Conservation (phyloP, 495 filamentous ascomycete species). For the Corynascus novoguineensis region DNA sequence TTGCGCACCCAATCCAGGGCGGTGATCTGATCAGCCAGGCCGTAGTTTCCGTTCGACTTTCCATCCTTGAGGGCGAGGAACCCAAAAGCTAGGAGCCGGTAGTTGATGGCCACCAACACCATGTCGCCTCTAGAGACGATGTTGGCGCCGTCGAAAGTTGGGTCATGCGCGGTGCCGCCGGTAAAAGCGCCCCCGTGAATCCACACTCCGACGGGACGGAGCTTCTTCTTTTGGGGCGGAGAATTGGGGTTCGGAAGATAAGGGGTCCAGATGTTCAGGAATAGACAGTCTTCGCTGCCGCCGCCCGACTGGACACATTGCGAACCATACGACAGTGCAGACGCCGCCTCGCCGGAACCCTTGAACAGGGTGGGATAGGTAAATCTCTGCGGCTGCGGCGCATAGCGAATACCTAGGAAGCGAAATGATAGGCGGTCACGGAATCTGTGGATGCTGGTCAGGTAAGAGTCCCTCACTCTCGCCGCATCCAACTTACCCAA, state of each 20-base stretch:
- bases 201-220: slow-evolving; percentile 51
- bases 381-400: slow-evolving; percentile 37
- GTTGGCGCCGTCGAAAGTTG: slow-evolving; percentile 43
- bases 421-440: slow-evolving; percentile 51
- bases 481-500: slow-evolving; percentile 30
- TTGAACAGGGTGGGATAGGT: slow-evolving; percentile 34
- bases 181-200: slow-evolving; percentile 42
- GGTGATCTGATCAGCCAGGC: slow-evolving; percentile 51
- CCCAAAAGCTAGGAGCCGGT: slow-evolving; percentile 58
- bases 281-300: slow-evolving; percentile 46
- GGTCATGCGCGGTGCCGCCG: slow-evolving; percentile 37
- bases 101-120: slow-evolving; percentile 59
- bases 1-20: slow-evolving; percentile 60
- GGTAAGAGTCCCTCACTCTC: neutral
- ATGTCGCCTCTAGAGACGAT: slow-evolving; percentile 49
- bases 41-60: slow-evolving; percentile 51
- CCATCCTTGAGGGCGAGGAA: slow-evolving; percentile 47
- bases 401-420: slow-evolving; percentile 41
- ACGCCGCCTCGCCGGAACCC: slow-evolving; percentile 30
- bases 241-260: slow-evolving; percentile 39
- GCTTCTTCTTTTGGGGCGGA: slow-evolving; percentile 16
- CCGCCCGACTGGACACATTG: slow-evolving; percentile 39
- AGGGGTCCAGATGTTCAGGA: slow-evolving; percentile 52
- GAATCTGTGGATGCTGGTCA: slow-evolving; percentile 29
- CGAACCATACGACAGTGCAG: slow-evolving; percentile 37